Evolutionary conservation across 2,329 filamentous ascomycete genomes (phyloP), one percentile per base, ranked within the genome.

Genomic region (Nectriaceae sp.): DNA sequence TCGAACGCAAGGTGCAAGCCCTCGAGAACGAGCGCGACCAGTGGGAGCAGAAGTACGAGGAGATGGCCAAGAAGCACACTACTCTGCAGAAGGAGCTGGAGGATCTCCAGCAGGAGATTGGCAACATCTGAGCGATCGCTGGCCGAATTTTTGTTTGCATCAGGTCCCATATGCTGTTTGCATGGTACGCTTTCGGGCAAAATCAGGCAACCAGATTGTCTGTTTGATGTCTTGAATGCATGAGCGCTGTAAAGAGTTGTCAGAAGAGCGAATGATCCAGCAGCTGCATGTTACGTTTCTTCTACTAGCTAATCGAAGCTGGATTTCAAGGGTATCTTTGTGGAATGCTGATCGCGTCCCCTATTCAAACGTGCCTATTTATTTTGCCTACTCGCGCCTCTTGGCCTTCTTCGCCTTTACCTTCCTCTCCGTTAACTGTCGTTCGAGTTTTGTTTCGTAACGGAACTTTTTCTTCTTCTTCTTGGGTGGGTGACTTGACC

Each of bases 1-100:
- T 93, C 76, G 94, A 99, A 80, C 94, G 94, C 77, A 97, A 97
- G 82, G 94, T 97, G 63, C 90, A 97, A 75, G 93, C 94, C 65
- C 86, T 97, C 68, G 94, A 99, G 78, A 80, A 84, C 68, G 84
- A 92, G 71, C 88, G 90, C 66, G 91, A 97, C 75, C 85, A 92
- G 74, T 97, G 92, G 92, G 94, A 97, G 80, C 71, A 81, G 74
- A 97, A 99, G 81, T 97, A 95, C 78, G 94, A 97, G 77, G 93
- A 97, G 73, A 95, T 96, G 88, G 74, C 87, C 64, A 88, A 92
- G 84, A 96, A 97, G 78, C 88, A 95, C 80, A 76, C 77, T 60
- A 72, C 80, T 49, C 81, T 90, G 63, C 86, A 96, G 82, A 93
- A 93, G 81, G 91, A 97, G 72, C 79, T 97, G 68, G 86, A 95